Conservation (phyloP, 768 basidiomycete genomes). For the Jaapia argillacea region DNA sequence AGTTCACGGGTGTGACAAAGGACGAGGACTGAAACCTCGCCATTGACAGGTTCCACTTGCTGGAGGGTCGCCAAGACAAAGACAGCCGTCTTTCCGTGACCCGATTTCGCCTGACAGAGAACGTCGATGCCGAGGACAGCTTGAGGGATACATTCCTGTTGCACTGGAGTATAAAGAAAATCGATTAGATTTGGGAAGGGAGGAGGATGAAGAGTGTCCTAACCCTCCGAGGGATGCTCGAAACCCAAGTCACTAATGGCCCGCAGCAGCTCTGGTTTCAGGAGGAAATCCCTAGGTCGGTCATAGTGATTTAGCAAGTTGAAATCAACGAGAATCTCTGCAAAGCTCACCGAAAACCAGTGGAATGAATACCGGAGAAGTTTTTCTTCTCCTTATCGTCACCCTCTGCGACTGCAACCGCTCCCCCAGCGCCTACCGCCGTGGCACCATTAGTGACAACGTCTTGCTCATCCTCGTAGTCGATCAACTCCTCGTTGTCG, state of each 20-base stretch:
- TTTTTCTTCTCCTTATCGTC: constrained; percentile 89
- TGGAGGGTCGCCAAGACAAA: constrained; percentile 97
- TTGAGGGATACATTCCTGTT: constrained; percentile 99
- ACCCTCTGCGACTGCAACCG: constrained; percentile 38
- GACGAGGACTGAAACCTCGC: constrained; percentile 95
- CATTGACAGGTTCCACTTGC: constrained; percentile 96
- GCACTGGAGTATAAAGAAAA: constrained; percentile 44
- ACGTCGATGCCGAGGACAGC: constrained; percentile 99
- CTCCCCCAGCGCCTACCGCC: constrained; percentile 33
- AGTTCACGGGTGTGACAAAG: constrained; percentile 99
- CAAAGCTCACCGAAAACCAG: constrained; percentile 80
- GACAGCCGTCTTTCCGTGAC: constrained; percentile 97
- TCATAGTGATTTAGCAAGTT: constrained; percentile 7
- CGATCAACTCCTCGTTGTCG: constrained; percentile 89
- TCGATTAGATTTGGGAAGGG: constrained; percentile 1
- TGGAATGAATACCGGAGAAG: constrained; percentile 99
- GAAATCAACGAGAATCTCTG: background rate
- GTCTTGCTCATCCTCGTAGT: constrained; percentile 90
- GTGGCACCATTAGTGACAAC: constrained; percentile 51
- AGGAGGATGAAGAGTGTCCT: constrained; percentile 8
- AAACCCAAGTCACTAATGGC: constrained; percentile 99
- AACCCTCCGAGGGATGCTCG: constrained; percentile 99
- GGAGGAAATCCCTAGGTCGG: constrained; percentile 82
- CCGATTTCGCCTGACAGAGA: constrained; percentile 98
- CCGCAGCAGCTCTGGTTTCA: constrained; percentile 94